phyloP scores from a whole-genome alignment of 2,329 filamentous ascomycete genomes.

The Aschersonia sp. region DNA sequence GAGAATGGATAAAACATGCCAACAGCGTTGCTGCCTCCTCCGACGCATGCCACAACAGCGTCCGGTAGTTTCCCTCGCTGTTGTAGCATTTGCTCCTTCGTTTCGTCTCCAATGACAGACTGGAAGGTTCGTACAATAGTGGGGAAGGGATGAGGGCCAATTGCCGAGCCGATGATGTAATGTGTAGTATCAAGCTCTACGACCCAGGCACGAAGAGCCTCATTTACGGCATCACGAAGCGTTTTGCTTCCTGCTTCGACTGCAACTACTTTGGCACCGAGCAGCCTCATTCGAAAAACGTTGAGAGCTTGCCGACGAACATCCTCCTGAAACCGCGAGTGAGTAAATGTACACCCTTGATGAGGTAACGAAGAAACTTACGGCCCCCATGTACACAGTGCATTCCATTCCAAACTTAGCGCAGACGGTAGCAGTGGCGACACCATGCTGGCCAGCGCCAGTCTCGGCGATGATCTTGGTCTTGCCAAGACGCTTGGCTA shows the following conservation, averaged over 20 bases:
- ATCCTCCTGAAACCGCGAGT: constrained; percentile 47
- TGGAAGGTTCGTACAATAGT: constrained; percentile 97
- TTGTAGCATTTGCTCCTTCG: constrained; percentile 78
- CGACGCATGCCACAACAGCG: constrained; percentile 91
- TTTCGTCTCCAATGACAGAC: constrained; percentile 89
- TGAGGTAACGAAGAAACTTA: constrained; percentile 15
- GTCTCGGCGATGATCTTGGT: constrained; percentile 97
- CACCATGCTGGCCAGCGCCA: constrained; percentile 92
- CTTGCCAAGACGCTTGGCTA: constrained; percentile 80
- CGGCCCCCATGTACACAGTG: constrained; percentile 92
- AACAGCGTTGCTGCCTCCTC: constrained; percentile 84
- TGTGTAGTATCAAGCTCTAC: constrained; percentile 85
- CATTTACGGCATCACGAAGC: constrained; percentile 81
- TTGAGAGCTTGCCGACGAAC: constrained; percentile 92
- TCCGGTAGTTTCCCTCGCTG: constrained; percentile 83
- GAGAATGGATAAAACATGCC: constrained; percentile 98
- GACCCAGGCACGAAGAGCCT: constrained; percentile 89
- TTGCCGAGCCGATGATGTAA: constrained; percentile 96
- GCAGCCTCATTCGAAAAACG: constrained; percentile 94
- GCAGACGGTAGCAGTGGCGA: constrained; percentile 92
- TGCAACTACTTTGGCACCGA: constrained; percentile 83
- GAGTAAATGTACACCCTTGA: constrained; percentile 6
- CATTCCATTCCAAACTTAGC: constrained; percentile 98
- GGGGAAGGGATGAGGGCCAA: constrained; percentile 94
- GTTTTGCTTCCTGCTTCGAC: constrained; percentile 83